Evolutionary conservation across 1,284 basidiomycete species (phyloP).

Genomic region (Austropuccinia psidii): DNA sequence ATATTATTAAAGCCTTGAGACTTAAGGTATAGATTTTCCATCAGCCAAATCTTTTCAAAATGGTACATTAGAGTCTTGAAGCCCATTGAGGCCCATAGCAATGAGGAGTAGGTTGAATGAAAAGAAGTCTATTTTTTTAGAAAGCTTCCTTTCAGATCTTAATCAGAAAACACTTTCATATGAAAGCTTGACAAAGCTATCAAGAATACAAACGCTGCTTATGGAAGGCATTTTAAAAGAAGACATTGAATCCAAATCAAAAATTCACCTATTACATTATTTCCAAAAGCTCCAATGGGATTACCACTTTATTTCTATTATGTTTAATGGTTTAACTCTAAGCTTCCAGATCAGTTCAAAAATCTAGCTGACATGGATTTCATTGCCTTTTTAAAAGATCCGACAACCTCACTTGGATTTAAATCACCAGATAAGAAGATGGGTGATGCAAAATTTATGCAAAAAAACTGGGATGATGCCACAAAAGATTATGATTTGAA

Average conservation of each 20-base stretch:
- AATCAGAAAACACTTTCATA: not conserved
- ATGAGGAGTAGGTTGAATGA: not conserved
- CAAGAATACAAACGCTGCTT: not conserved
- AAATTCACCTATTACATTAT: not conserved
- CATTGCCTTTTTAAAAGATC: not conserved
- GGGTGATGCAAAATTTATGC: not conserved
- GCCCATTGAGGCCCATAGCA: too few species aligned
- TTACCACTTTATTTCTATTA: not conserved
- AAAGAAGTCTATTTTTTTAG: not conserved
- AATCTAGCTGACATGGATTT: not conserved
- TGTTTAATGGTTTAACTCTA: not conserved
- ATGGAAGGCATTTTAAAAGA: not conserved
- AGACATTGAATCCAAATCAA: not conserved
- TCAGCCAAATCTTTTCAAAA: not conserved
- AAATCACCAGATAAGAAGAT: not conserved
- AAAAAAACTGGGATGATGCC: not conserved
- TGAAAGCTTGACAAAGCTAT: not conserved
- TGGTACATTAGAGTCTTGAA: not conserved
- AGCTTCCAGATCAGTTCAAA: not conserved
- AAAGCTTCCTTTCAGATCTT: not conserved
- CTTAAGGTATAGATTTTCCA: not conserved
- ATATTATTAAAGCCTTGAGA: too few species aligned
- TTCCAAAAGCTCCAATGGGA: not conserved
- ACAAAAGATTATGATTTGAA: conserved; percentile 2
- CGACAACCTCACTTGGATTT: not conserved